These are phyloP conservation scores for Grosmannia huntii DNA, from an alignment of 2,329 filamentous ascomycete genomes.

Conservation along the genomic window DNA sequence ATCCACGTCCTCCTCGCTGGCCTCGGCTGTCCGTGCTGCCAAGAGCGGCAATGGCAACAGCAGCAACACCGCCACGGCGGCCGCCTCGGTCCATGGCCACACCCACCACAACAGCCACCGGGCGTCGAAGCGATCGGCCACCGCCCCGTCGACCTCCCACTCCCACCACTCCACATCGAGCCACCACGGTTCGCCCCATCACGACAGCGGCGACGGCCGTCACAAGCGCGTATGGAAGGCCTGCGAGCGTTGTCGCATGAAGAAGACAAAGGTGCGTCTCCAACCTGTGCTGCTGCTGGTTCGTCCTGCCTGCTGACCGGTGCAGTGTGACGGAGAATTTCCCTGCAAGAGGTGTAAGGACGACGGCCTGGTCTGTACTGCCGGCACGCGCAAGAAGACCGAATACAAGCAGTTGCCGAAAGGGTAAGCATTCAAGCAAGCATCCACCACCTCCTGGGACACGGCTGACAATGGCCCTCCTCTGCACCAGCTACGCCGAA, in stretches of 20 bases:
- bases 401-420: conserved; percentile 53
- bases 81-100: neutral
- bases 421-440: conserved; percentile 30
- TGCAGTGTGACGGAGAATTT: conserved; percentile 50
- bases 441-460: too few relatives aligned
- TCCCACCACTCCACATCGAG: conserved; percentile 12
- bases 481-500: conserved; percentile 41
- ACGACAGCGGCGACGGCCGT: conserved; percentile 34
- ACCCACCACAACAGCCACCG: conserved; percentile 24
- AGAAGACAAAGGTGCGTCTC: conserved; percentile 50
- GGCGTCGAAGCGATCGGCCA: conserved; percentile 33
- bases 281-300: neutral
- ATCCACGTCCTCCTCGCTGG: conserved; percentile 21
- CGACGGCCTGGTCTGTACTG: conserved; percentile 50
- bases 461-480: neutral
- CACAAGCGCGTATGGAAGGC: conserved; percentile 57
- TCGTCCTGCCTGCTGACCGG: neutral
- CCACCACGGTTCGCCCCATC: conserved; percentile 20
- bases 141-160: conserved; percentile 17
- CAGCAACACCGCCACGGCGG: conserved; percentile 1
- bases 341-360: conserved; percentile 56
- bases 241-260: conserved; percentile 54
- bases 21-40: conserved; percentile 5
- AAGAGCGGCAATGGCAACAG: conserved; percentile 13
- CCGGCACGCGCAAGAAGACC: conserved; percentile 52